Evolutionary conservation across 805 yeast genomes (phyloP).

Genomic region (Lipomyces oligophaga): DNA sequence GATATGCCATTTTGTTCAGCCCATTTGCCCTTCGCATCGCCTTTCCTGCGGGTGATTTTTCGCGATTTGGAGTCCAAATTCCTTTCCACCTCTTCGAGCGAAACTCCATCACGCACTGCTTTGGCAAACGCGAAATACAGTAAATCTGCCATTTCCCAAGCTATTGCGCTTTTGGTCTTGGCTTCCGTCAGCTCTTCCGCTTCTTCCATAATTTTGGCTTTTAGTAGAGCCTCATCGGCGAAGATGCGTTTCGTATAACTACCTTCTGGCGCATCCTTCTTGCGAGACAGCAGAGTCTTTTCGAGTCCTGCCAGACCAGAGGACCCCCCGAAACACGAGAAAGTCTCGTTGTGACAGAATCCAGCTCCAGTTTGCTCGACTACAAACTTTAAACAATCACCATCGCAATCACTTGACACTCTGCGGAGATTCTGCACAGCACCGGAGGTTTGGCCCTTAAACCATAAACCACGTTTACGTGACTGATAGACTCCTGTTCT

Average conservation of each 20-base stretch:
- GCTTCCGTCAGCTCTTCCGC: constrained; percentile 95
- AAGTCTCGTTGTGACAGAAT: constrained; percentile 82
- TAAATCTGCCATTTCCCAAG: constrained; percentile 98
- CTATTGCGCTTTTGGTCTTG: constrained; percentile 56
- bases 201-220: constrained; percentile 90
- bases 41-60: constrained; percentile 88
- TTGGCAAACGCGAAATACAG: constrained; percentile 64
- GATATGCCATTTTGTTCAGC: constrained; percentile 23
- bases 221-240: constrained; percentile 66
- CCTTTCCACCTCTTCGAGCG: constrained; percentile 73
- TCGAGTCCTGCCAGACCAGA: constrained; percentile 69
- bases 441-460: constrained; percentile 94
- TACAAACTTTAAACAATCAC: constrained; percentile 80
- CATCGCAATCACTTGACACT: constrained; percentile 82
- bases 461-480: constrained; percentile 87
- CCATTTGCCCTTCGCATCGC: constrained; percentile 90
- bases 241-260: constrained; percentile 92
- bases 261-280: constrained; percentile 73
- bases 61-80: constrained; percentile 78
- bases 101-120: constrained; percentile 69
- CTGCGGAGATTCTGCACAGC: constrained; percentile 75
- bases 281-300: constrained; percentile 58
- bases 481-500: constrained; percentile 91
- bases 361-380: constrained; percentile 85
- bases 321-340: constrained; percentile 75